phyloP scores from a whole-genome alignment of 192 early-diverging fungal species.

The Backusella australiensis region DNA sequence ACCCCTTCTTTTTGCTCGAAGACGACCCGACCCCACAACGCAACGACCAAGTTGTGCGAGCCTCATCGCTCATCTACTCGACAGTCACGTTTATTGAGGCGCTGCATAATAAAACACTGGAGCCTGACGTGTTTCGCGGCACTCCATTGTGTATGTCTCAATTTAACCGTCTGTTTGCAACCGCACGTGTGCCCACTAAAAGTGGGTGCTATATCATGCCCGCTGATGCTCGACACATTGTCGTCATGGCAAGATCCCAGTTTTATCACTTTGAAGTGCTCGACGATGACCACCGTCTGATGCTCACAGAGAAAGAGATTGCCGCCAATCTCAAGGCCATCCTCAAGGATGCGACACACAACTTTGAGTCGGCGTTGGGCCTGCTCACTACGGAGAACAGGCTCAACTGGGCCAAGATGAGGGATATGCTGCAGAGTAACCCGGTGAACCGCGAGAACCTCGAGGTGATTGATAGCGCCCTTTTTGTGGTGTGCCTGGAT shows the following conservation, averaged over 20 bases:
- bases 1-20: constrained; percentile 46
- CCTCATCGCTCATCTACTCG: constrained; percentile 64
- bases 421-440: constrained; percentile 49
- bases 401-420: constrained; percentile 65
- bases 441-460: constrained; percentile 57
- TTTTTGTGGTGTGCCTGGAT: constrained; percentile 78
- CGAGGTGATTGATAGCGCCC: constrained; percentile 57
- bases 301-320: constrained; percentile 59
- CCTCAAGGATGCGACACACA: constrained; percentile 46
- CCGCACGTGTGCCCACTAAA: constrained; percentile 64
- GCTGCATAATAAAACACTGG: constrained; percentile 50
- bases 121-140: constrained; percentile 65
- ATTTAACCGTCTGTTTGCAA: constrained; percentile 72
- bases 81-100: constrained; percentile 67
- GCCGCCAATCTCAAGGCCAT: constrained; percentile 64
- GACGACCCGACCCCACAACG: constrained; percentile 44
- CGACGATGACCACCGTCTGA: constrained; percentile 45
- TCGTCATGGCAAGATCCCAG: constrained; percentile 70
- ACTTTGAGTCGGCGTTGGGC: constrained; percentile 50
- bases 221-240: constrained; percentile 52
- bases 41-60: constrained; percentile 66
- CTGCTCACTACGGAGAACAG: constrained; percentile 74
- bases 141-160: constrained; percentile 76
- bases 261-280: constrained; percentile 75
- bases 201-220: constrained; percentile 34